These are phyloP conservation scores for Arbutus unedo DNA, from an alignment of 148 eudicot genomes.

Conservation along the genomic window DNA sequence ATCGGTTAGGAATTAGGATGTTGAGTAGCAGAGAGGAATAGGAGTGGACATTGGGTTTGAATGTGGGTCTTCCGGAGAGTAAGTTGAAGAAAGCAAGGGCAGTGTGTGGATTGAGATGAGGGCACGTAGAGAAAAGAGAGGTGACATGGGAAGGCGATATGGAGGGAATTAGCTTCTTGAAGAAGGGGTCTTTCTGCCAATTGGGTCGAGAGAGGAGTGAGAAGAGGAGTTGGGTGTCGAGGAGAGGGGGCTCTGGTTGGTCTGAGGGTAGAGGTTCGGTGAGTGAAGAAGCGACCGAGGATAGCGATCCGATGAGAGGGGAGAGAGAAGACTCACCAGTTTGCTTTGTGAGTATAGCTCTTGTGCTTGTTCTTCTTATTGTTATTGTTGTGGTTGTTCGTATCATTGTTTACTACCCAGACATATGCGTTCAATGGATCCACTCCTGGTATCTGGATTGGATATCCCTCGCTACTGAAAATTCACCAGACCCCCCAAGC, in stretches of 20 bases:
- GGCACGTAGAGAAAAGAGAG: constrained; percentile 35
- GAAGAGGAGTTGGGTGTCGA: constrained; percentile 35
- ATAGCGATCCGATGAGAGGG: not conserved
- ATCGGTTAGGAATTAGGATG: constrained; percentile 31
- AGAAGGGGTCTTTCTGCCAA: constrained; percentile 61
- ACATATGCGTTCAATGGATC: not conserved
- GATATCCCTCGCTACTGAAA: not conserved
- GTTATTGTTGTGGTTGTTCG: not conserved
- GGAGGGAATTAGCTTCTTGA: constrained; percentile 42
- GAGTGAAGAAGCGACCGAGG: constrained; percentile 11
- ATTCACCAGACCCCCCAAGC: not conserved
- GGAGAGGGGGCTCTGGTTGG: not conserved
- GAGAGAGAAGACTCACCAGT: not conserved
- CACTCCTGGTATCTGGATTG: not conserved
- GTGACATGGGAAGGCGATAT: constrained; percentile 49
- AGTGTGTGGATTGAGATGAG: constrained; percentile 43
- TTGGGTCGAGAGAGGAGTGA: constrained; percentile 53
- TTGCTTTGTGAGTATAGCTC: not conserved
- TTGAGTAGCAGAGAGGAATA: constrained; percentile 37
- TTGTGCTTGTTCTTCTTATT: not conserved
- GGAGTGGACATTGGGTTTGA: constrained; percentile 42
- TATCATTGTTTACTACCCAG: not conserved
- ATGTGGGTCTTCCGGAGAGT: constrained; percentile 37
- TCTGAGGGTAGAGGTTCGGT: constrained; percentile 4
- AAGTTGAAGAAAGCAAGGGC: constrained; percentile 47